Evolutionary conservation across 129 eudicot species (phyloP).

Genomic region (Flaveria brownii): DNA sequence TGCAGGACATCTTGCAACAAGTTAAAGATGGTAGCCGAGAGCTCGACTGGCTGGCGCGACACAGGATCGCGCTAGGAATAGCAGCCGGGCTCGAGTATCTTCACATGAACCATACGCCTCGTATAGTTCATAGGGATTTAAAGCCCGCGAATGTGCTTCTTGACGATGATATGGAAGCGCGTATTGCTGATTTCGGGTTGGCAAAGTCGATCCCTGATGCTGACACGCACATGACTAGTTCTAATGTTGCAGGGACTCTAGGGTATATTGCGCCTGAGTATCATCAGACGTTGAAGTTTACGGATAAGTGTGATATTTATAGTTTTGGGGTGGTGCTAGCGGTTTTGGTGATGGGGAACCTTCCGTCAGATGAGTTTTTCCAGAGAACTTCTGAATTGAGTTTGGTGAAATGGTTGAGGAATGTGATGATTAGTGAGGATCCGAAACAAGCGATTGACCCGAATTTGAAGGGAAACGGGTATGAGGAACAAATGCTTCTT

Average conservation of each 20-base stretch:
- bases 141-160: constrained; percentile 87
- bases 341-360: constrained; percentile 70
- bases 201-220: constrained; percentile 82
- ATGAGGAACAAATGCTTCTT: constrained; percentile 89
- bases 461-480: constrained; percentile 65
- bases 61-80: constrained; percentile 60
- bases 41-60: constrained; percentile 66
- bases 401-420: constrained; percentile 88
- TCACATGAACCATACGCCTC: constrained; percentile 58
- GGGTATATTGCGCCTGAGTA: constrained; percentile 97
- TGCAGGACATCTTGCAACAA: constrained; percentile 58
- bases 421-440: constrained; percentile 70
- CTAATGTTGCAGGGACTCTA: constrained; percentile 79
- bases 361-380: constrained; percentile 76
- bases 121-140: constrained; percentile 82
- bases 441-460: constrained; percentile 72
- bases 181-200: constrained; percentile 91
- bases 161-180: constrained; percentile 91
- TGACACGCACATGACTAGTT: constrained; percentile 62
- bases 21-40: constrained; percentile 55
- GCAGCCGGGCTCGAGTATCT: constrained; percentile 91
- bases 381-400: constrained; percentile 65
- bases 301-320: constrained; percentile 79
- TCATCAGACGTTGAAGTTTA: constrained; percentile 80
- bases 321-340: constrained; percentile 82